Percentiles rank a stretch among this genome's conserved stretches.
These are phyloP conservation scores for Coprinopsis marcescibilis DNA, from an alignment of 768 basidiomycete species.

Conservation along the genomic window DNA sequence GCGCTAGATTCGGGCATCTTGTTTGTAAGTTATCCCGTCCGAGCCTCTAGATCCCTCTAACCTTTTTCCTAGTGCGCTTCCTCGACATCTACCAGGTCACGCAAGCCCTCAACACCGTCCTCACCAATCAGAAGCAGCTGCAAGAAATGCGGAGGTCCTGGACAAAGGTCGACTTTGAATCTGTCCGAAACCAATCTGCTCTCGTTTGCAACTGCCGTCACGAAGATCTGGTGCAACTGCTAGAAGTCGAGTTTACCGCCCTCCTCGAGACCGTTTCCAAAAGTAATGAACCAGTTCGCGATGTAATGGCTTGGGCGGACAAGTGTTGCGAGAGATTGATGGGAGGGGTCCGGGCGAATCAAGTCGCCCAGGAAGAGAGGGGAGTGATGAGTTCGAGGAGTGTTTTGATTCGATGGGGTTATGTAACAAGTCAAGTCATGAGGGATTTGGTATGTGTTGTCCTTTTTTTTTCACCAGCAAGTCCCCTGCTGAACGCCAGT, in stretches of 20 bases:
- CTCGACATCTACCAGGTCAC: constrained; percentile 91
- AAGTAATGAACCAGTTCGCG: constrained; percentile 74
- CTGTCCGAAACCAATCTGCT: constrained; percentile 88
- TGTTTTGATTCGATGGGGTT: constrained; percentile 86
- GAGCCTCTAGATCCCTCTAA: constrained; percentile 1
- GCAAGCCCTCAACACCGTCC: constrained; percentile 81
- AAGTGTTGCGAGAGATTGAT: constrained; percentile 83
- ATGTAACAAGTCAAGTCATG: constrained; percentile 92
- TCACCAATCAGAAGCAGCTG: constrained; percentile 82
- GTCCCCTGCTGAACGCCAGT: constrained; percentile 7
- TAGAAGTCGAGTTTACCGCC: constrained; percentile 80
- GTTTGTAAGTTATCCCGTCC: constrained; percentile 86
- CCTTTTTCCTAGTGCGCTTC: constrained; percentile 61
- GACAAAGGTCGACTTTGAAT: constrained; percentile 86
- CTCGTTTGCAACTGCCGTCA: constrained; percentile 90
- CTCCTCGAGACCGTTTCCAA: constrained; percentile 68
- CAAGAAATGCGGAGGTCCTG: constrained; percentile 84
- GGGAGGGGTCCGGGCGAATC: constrained; percentile 55
- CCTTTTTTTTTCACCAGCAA: constrained; percentile 6
- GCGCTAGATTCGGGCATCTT: constrained; percentile 86
- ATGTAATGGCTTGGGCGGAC: constrained; percentile 89
- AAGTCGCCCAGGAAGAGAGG: constrained; percentile 59
- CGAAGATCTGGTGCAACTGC: constrained; percentile 77
- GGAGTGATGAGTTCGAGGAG: constrained; percentile 82
- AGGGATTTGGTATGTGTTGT: constrained; percentile 66